Percentiles rank a stretch among this genome's conserved stretches.
These are phyloP conservation scores for Diplogelasinospora grovesii DNA, from an alignment of 495 filamentous ascomycete genomes.

Conservation along the genomic window DNA sequence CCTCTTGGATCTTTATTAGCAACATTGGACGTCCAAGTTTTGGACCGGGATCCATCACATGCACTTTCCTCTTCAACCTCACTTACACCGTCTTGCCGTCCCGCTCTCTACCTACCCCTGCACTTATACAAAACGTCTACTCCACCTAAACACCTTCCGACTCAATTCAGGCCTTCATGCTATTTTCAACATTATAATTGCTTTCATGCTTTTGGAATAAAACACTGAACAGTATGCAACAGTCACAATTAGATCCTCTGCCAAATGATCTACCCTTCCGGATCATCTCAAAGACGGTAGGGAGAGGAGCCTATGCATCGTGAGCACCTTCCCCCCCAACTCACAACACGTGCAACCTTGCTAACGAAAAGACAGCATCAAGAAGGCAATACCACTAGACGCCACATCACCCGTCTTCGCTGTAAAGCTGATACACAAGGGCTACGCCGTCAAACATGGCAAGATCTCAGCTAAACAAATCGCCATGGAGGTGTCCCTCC, in stretches of 20 bases:
- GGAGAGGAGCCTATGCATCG: slow-evolving; percentile 95
- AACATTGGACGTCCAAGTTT: background rate
- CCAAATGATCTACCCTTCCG: slow-evolving; percentile 85
- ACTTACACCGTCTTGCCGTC: no score
- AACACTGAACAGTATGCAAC: slow-evolving; percentile 36
- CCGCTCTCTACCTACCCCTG: no score
- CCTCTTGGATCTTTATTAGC: background rate
- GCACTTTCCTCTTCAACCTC: no score
- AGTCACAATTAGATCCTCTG: slow-evolving; percentile 85
- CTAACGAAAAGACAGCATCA: slow-evolving; percentile 57
- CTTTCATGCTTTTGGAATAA: no score
- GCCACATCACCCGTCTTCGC: slow-evolving; percentile 74
- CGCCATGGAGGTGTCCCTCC: slow-evolving; percentile 78
- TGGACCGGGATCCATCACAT: no score
- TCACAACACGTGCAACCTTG: background rate
- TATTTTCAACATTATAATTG: slow-evolving; percentile 1
- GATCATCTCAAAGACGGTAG: slow-evolving; percentile 92
- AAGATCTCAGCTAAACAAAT: slow-evolving; percentile 85
- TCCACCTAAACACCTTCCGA: no score
- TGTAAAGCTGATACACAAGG: slow-evolving; percentile 97
- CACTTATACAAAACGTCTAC: no score
- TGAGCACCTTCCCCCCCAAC: slow-evolving; percentile 38
- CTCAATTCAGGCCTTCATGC: no score
- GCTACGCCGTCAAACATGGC: slow-evolving; percentile 81
- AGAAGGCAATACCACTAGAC: slow-evolving; percentile 77